Conservation (phyloP, 2,329 filamentous ascomycete species). For the Beauveria scarabaeidicola region DNA sequence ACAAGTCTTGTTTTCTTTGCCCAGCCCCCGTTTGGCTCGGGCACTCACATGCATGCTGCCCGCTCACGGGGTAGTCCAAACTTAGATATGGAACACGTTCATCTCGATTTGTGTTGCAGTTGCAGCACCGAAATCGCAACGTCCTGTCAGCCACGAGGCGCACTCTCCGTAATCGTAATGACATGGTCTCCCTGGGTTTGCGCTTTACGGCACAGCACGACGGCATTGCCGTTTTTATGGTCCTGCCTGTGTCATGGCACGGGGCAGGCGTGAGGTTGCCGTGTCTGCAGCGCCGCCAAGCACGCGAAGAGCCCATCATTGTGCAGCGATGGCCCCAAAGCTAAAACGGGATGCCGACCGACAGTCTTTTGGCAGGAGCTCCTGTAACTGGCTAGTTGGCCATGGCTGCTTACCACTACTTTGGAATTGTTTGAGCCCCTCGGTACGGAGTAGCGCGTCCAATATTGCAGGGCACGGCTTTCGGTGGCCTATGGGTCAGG, state of each 20-base stretch:
- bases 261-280: neutral
- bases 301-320: neutral
- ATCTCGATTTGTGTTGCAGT: constrained; percentile 8
- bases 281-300: neutral
- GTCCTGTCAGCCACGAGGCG: neutral
- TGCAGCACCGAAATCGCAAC: constrained; percentile 6
- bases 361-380: neutral
- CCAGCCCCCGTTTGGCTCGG: neutral
- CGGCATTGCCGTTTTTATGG: neutral
- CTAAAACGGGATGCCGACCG: neutral
- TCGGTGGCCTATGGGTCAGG: neutral
- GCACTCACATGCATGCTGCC: neutral
- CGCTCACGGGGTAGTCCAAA: neutral
- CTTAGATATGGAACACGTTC: neutral
- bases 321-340: neutral
- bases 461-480: constrained; percentile 8
- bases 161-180: neutral
- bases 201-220: neutral
- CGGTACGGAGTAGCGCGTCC: neutral
- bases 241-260: neutral
- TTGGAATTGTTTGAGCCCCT: neutral
- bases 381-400: neutral
- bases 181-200: no score
- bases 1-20: neutral
- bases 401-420: neutral